Evolutionary conservation across 108 stramenopile species (phyloP), one percentile per base, ranked within the genome.

Genomic region (Cyclostephanos tholiformis): DNA sequence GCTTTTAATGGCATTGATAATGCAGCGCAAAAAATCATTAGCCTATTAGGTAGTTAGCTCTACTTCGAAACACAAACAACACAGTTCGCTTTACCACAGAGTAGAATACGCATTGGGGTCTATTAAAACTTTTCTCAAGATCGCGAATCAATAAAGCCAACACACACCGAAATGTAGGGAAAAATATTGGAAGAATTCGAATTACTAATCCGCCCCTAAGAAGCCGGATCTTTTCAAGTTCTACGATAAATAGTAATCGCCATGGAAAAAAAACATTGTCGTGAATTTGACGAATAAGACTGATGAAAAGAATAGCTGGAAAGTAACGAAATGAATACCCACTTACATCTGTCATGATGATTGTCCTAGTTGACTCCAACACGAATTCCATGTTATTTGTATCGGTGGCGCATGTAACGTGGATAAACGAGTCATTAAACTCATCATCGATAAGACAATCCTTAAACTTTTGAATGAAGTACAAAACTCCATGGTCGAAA

Each of bases 331-430:
- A 5, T n/a, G 30, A 50, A 38, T 25, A 48, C n/a, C 2, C 4
- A 84, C 84, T 84, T 65, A 80, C 79, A 78, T 95, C 94, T 17
- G 90, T 95, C 94, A 95, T 95, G 56, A 95, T 95, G 49, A 95
- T 95, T 65, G 94, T 95, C 80, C 94, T 70, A n/a, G 94, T 92
- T 51, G 94, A 91, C 80, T 95, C 94, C 60, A 95, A 69, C 23
- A 95, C 94, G 75, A 95, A 95, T 72, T 95, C 91, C 91, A 95
- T 83, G 67, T 97, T 97, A 76, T 94, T 89, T 8, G 97, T 98
- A 90, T 99, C 98, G 2, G 98, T 99, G 10, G 98, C 98, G 86
- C 97, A 98, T 5, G 97, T 97, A 35, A 98, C 95, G 74, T 99
- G 98, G 64, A 95, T 90, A 75, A 95, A 99, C 35, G 79, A 80